Evolutionary conservation across 768 basidiomycete species (phyloP).

Genomic region (Psilocybe subaeruginosa): DNA sequence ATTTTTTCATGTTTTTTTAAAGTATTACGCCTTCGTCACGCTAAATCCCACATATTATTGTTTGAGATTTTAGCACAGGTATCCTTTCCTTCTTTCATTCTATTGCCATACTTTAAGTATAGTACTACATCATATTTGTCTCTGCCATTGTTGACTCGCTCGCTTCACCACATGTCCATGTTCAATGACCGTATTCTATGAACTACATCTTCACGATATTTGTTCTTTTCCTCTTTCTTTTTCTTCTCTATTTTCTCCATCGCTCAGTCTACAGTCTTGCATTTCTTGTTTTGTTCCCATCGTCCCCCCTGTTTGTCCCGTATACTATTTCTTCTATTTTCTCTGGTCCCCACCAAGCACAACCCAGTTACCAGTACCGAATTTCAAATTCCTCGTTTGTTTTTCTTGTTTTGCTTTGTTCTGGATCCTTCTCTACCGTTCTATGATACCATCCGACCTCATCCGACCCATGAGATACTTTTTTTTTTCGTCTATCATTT

Average conservation of each 20-base stretch:
- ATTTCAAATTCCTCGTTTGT: background rate
- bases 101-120: background rate
- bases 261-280: conserved; percentile 14
- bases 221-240: conserved; percentile 5
- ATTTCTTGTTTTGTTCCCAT: conserved; percentile 11
- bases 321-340: conserved; percentile 5
- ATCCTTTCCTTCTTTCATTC: conserved; percentile 4
- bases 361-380: background rate
- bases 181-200: background rate
- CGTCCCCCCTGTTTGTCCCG: background rate
- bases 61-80: conserved; percentile 22
- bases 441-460: background rate
- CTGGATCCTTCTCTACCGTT: background rate
- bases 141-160: conserved; percentile 4
- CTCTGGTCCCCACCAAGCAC: background rate
- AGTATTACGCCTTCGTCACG: conserved; percentile 34
- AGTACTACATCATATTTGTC: background rate
- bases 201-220: conserved; percentile 1
- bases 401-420: background rate
- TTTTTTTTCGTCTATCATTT: conserved; percentile 18
- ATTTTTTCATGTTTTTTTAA: conserved; percentile 22
- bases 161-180: background rate
- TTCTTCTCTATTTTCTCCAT: conserved; percentile 5
- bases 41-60: conserved; percentile 33
- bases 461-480: too few relatives aligned